Evolutionary conservation across 768 basidiomycete species (phyloP).

Genomic region (Mycena venus): DNA sequence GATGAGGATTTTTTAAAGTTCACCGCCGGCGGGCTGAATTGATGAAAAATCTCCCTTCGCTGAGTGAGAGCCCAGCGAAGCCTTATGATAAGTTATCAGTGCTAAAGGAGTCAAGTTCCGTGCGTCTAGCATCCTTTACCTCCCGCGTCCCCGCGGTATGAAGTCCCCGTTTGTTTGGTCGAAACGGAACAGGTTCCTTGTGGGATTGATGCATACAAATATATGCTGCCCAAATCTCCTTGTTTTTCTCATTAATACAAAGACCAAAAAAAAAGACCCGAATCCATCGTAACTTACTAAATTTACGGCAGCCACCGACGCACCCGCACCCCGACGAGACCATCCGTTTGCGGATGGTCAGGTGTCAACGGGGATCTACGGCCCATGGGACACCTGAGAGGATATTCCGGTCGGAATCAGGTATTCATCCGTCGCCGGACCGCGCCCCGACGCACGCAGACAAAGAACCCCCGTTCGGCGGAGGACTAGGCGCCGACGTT

Average conservation of each 20-base stretch:
- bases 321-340: background rate
- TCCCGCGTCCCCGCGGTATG: slow-evolving; percentile 16
- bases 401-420: background rate
- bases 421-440: slow-evolving; percentile 8
- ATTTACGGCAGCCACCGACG: slow-evolving; percentile 4
- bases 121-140: background rate
- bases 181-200: slow-evolving; percentile 18
- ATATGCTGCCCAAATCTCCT: background rate
- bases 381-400: slow-evolving; percentile 6
- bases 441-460: slow-evolving; percentile 1
- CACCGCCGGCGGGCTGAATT: slow-evolving; percentile 23
- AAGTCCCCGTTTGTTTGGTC: too few relatives aligned
- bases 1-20: background rate
- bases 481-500: background rate
- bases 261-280: background rate
- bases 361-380: slow-evolving; percentile 14
- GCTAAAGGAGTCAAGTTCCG: slow-evolving; percentile 22
- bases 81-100: slow-evolving; percentile 20
- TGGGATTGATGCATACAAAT: background rate
- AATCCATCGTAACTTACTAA: background rate
- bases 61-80: background rate
- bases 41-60: slow-evolving; percentile 7
- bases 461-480: background rate
- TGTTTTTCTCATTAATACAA: slow-evolving; percentile 15
- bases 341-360: slow-evolving; percentile 4